Evolutionary conservation across 164 flowering plant species (phyloP).

Genomic region (Aristolochia fimbriata): DNA sequence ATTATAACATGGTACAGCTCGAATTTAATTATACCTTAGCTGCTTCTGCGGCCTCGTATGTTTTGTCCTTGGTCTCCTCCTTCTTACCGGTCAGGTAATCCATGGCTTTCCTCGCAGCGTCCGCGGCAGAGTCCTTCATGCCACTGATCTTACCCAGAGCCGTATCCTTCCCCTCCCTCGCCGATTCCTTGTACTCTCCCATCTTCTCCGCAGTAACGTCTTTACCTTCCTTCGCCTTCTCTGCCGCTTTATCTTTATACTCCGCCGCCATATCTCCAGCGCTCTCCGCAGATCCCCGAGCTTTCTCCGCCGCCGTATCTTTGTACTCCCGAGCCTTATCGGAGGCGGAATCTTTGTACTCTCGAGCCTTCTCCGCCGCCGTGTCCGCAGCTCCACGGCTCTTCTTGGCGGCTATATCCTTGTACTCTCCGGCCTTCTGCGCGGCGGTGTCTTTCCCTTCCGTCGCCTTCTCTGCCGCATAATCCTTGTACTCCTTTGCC

Average conservation of each 20-base stretch:
- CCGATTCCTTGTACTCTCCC: conserved; percentile 29
- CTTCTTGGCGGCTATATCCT: conserved; percentile 24
- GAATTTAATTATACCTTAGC: conserved; percentile 1
- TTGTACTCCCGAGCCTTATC: conserved; percentile 11
- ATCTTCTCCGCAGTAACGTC: conserved; percentile 13
- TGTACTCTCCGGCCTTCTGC: conserved; percentile 10
- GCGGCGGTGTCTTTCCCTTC: conserved; percentile 9
- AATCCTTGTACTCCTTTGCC: conserved; percentile 19
- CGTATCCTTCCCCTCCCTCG: conserved; percentile 31
- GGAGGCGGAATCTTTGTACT: conserved; percentile 14
- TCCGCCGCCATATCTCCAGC: conserved; percentile 14
- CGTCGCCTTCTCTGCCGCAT: conserved; percentile 11
- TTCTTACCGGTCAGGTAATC: conserved; percentile 49
- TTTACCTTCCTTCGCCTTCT: conserved; percentile 9
- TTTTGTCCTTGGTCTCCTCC: conserved; percentile 32
- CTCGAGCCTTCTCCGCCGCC: conserved; percentile 16
- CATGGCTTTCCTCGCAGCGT: conserved; percentile 49
- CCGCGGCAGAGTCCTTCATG: conserved; percentile 23
- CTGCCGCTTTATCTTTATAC: conserved; percentile 8
- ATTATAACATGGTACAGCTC: no score
- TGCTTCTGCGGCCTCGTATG: background rate
- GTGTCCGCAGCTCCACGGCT: conserved; percentile 14
- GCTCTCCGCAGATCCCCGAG: conserved; percentile 38
- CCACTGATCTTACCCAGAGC: conserved; percentile 14
- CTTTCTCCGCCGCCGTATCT: conserved; percentile 28